These are phyloP conservation scores for Adansonia grandidieri DNA, from an alignment of 441 rosid genomes.

Conservation along the genomic window DNA sequence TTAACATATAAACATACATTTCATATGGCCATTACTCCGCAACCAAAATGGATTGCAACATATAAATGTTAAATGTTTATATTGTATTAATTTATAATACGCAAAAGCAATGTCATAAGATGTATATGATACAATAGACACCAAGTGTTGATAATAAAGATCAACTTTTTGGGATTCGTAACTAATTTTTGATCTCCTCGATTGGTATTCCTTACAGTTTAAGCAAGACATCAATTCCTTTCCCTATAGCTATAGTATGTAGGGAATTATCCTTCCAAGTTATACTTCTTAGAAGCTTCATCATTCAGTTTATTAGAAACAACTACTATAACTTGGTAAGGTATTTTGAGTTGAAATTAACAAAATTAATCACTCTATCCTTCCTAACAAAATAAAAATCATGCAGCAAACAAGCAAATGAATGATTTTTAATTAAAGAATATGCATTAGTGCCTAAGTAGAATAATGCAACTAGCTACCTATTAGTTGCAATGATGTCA, in stretches of 20 bases:
- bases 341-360: constrained; percentile 62
- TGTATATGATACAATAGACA: no score
- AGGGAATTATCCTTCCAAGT: constrained; percentile 89
- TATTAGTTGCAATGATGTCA: not conserved
- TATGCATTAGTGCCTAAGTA: no score
- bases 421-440: no score
- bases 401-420: no score
- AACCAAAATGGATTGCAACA: not conserved
- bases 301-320: constrained; percentile 91
- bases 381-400: no score
- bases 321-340: constrained; percentile 69
- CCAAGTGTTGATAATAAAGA: not conserved
- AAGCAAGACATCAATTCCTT: constrained; percentile 87
- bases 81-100: no score
- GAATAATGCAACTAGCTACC: not conserved
- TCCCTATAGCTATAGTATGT: constrained; percentile 64
- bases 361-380: not conserved
- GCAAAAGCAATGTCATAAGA: no score
- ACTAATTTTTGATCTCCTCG: constrained; percentile 67
- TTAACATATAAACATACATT: constrained; percentile 60
- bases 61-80: not conserved
- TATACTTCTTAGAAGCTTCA: constrained; percentile 88
- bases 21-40: constrained; percentile 52
- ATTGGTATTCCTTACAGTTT: constrained; percentile 82
- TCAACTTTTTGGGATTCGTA: constrained; percentile 65